Evolutionary conservation across 2,329 filamentous ascomycete species (phyloP), one percentile per base, ranked within the genome.

Genomic region (Amylocarpus encephaloides): DNA sequence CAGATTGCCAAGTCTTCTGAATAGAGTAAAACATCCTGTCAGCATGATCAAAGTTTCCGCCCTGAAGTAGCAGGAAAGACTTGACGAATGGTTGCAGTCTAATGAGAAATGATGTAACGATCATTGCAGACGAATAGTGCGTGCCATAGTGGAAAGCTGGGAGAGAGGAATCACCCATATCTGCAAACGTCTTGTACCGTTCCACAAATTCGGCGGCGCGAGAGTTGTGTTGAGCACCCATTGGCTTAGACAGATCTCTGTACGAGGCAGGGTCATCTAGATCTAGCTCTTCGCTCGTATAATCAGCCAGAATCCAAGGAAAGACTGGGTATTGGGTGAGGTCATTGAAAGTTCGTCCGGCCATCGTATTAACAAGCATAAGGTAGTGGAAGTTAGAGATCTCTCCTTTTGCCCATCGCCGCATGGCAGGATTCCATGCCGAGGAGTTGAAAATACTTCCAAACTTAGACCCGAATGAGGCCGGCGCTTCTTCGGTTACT

Each of bases 41-140:
- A 1, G 93, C 89, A 64, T 98, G 92, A 64, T 98, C 93, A 64
- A 97, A 98, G 35, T 80, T 88, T 5, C 92, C 92, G n/a, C 93
- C 93, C 67, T 98, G 93, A 1, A 98, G 78, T 7, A 97, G 74
- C 16, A 97, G 80, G 64, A 95, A 97, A 0, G 93, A 95, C 60
- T 97, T 89, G 19, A 96, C 92, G 66, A 97, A 98, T 0, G 93
- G 93, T 45, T 95, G 92, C 13, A 98, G 76, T 15, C 93, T 85
- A 62, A 98, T 96, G 36, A 98, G 77, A 63, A 96, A 98, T 0
- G 91, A 96, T 11, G 90, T 90, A 6, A 98, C 93, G 52, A 95
- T 96, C 93, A 97, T 98, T 6, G 93, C 93, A 2, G 93, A 97
- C 1, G 93, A 97, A 67, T 98, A 98, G 66, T 98, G 94, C 0